phyloP scores from a whole-genome alignment of 2,329 filamentous ascomycete species.

The Cryphonectria parasitica region DNA sequence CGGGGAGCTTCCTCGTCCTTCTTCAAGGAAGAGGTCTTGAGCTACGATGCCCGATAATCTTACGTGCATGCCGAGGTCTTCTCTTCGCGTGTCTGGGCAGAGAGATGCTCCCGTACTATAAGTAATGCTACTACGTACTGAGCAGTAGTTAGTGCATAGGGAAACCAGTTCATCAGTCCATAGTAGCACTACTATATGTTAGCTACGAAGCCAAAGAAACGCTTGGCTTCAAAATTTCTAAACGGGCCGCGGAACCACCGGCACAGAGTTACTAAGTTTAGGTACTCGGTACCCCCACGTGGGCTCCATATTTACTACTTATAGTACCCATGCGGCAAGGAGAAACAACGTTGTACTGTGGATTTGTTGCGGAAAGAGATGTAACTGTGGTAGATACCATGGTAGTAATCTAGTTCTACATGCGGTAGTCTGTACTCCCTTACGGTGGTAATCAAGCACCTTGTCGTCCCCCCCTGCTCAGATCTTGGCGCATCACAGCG shows the following conservation, averaged over 20 bases:
- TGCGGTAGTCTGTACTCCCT: not conserved
- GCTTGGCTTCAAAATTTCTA: not conserved
- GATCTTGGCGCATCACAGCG: not conserved
- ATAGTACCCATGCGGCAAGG: too few relatives aligned
- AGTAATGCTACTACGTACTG: not conserved
- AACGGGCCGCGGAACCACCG: not conserved
- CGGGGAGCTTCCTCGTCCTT: too few relatives aligned
- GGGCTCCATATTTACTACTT: not conserved
- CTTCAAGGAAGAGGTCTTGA: not conserved
- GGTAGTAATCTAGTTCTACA: not conserved
- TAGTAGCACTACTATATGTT: not conserved
- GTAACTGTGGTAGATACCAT: too few relatives aligned
- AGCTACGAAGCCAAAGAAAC: not conserved
- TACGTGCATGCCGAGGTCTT: not conserved
- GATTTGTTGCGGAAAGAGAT: not conserved
- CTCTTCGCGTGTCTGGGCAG: not conserved
- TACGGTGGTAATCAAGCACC: constrained; percentile 1
- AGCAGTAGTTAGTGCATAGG: not conserved
- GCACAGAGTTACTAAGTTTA: not conserved
- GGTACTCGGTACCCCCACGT: not conserved
- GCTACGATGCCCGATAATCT: not conserved
- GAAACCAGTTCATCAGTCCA: too few relatives aligned
- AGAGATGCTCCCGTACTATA: not conserved
- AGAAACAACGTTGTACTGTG: not conserved
- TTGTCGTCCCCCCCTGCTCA: not conserved